phyloP scores from a whole-genome alignment of 768 basidiomycete species.

The Strobilomyces dryophilus region DNA sequence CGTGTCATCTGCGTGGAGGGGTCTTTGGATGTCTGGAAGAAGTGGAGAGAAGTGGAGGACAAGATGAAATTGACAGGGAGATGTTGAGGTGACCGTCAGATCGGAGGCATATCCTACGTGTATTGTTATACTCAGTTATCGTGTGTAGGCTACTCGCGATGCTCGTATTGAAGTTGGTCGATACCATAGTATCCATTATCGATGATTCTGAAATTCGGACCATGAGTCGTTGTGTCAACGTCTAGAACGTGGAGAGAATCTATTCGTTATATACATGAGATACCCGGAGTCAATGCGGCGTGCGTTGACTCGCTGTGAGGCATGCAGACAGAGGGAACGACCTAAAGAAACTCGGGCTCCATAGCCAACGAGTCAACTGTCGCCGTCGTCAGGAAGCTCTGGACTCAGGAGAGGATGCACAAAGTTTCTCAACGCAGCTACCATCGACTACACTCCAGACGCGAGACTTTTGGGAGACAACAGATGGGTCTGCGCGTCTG shows the following conservation, averaged over 20 bases:
- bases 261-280: too few relatives aligned
- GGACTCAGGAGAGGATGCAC: neutral
- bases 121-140: neutral
- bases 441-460: neutral
- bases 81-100: neutral
- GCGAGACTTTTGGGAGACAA: neutral
- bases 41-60: constrained; percentile 26
- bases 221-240: neutral
- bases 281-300: too few relatives aligned
- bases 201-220: neutral
- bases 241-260: neutral
- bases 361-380: neutral
- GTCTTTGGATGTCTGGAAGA: constrained; percentile 26
- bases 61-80: constrained; percentile 13
- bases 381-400: neutral
- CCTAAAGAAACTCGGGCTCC: neutral
- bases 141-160: neutral
- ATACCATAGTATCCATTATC: neutral
- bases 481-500: neutral
- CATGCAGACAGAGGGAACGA: too few relatives aligned
- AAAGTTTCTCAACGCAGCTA: neutral
- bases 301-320: too few relatives aligned
- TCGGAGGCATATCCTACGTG: neutral
- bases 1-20: constrained; percentile 25
- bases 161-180: neutral